Evolutionary conservation across 495 filamentous ascomycete genomes (phyloP).

Genomic region (Zalerion maritima): DNA sequence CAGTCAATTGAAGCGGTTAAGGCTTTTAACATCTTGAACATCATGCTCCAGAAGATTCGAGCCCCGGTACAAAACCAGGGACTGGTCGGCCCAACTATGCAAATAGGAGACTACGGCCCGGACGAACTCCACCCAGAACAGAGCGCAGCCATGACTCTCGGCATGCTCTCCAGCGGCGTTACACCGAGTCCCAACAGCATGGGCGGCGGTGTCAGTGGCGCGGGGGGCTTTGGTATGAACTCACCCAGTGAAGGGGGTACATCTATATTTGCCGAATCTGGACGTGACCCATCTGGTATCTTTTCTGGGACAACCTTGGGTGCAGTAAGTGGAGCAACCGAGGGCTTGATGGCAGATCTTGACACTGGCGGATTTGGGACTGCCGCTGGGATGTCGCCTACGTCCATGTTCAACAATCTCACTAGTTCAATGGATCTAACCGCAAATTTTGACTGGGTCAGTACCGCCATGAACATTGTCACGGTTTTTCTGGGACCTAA

Average conservation of each 20-base stretch:
- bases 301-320: conserved; percentile 9
- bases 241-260: conserved; percentile 15
- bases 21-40: conserved; percentile 55
- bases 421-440: conserved; percentile 26
- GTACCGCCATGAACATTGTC: conserved; percentile 9
- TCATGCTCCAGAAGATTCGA: conserved; percentile 61
- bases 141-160: conserved; percentile 68
- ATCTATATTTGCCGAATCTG: conserved; percentile 13
- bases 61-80: conserved; percentile 4
- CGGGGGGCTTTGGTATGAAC: conserved; percentile 23
- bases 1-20: conserved; percentile 82
- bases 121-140: conserved; percentile 38
- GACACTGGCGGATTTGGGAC: conserved; percentile 40
- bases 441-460: conserved; percentile 66
- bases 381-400: conserved; percentile 40
- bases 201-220: conserved; percentile 18
- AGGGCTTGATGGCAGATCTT: conserved; percentile 28
- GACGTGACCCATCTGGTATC: conserved; percentile 14
- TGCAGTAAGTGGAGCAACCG: conserved; percentile 12
- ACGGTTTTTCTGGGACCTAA: neutral
- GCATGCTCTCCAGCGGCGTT: conserved; percentile 59
- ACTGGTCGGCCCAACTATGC: conserved; percentile 13
- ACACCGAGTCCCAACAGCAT: conserved; percentile 44
- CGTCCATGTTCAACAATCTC: conserved; percentile 29
- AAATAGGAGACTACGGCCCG: conserved; percentile 11